These are phyloP conservation scores for Nothophaeocryptopus gaeumannii DNA, from an alignment of 2,329 filamentous ascomycete species.

Conservation along the genomic window DNA sequence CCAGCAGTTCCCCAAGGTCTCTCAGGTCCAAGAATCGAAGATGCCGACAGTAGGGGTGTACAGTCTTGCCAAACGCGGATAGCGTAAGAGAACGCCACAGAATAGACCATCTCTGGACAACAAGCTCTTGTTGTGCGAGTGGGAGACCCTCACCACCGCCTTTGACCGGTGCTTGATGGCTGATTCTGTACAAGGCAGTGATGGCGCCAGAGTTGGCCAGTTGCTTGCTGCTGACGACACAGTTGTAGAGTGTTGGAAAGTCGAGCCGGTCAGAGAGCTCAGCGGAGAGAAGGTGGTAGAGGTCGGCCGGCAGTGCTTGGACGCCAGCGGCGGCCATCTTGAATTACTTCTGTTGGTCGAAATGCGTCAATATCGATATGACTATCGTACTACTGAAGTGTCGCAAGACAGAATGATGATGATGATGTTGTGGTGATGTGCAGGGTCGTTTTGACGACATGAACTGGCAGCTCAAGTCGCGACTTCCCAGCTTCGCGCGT, in stretches of 20 bases:
- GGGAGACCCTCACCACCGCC: constrained; percentile 44
- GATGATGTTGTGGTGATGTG: constrained; percentile 5
- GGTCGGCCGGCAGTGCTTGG: constrained; percentile 52
- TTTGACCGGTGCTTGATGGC: constrained; percentile 45
- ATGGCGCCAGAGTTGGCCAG: constrained; percentile 58
- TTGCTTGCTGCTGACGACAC: constrained; percentile 54
- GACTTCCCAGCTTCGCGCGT: constrained; percentile 7
- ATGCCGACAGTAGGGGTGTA: constrained; percentile 68
- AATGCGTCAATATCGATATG: neutral
- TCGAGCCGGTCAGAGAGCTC: constrained; percentile 57
- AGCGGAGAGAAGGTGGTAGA: constrained; percentile 60
- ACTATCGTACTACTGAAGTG: neutral
- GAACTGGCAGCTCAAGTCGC: constrained; percentile 1
- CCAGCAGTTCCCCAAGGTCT: constrained; percentile 59
- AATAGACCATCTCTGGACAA: constrained; percentile 58
- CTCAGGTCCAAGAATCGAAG: constrained; percentile 63
- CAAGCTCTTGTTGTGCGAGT: constrained; percentile 44
- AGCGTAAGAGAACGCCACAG: constrained; percentile 68
- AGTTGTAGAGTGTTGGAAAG: constrained; percentile 60
- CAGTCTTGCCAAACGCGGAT: constrained; percentile 61
- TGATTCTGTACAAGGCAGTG: constrained; percentile 57
- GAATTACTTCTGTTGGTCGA: neutral
- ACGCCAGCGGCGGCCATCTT: constrained; percentile 14
- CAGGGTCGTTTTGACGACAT: constrained; percentile 7
- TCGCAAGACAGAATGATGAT: neutral